Evolutionary conservation across 345 rosid genomes (phyloP).

Genomic region (Bruguiera gymnorhiza): DNA sequence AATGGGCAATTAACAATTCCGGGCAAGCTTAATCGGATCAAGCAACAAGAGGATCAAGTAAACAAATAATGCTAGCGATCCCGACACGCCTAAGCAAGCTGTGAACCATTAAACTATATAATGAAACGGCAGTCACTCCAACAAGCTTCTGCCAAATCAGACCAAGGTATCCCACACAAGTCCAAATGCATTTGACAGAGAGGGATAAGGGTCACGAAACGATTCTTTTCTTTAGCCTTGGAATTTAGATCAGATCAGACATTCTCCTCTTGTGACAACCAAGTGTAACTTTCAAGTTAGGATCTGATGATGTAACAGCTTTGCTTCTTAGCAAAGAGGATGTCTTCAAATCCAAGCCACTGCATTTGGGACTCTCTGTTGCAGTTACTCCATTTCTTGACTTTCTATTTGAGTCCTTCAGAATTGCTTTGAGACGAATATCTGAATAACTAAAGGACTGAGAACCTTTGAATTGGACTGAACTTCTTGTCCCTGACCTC

Average conservation of each 20-base stretch:
- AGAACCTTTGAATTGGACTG: conserved; percentile 47
- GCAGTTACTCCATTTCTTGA: conserved; percentile 36
- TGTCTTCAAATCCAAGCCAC: conserved; percentile 29
- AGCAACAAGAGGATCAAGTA: conserved; percentile 15
- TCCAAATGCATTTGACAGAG: background rate
- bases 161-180: conserved; percentile 2
- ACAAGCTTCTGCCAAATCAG: conserved; percentile 4
- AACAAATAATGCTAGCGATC: conserved; percentile 16
- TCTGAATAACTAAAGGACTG: conserved; percentile 68
- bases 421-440: conserved; percentile 40
- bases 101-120: background rate
- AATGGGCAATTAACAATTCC: conserved; percentile 25
- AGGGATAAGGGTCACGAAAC: background rate
- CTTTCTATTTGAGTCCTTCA: conserved; percentile 44
- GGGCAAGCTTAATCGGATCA: conserved; percentile 13
- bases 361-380: conserved; percentile 42
- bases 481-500: conserved; percentile 38
- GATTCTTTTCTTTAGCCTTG: background rate
- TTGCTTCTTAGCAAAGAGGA: conserved; percentile 44
- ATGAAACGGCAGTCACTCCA: background rate
- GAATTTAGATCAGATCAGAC: conserved; percentile 57
- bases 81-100: conserved; percentile 24
- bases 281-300: conserved; percentile 52
- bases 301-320: conserved; percentile 63
- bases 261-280: conserved; percentile 64